Evolutionary conservation across 2,329 filamentous ascomycete genomes (phyloP), one percentile per base, ranked within the genome.

Genomic region (Emergomyces africanus): DNA sequence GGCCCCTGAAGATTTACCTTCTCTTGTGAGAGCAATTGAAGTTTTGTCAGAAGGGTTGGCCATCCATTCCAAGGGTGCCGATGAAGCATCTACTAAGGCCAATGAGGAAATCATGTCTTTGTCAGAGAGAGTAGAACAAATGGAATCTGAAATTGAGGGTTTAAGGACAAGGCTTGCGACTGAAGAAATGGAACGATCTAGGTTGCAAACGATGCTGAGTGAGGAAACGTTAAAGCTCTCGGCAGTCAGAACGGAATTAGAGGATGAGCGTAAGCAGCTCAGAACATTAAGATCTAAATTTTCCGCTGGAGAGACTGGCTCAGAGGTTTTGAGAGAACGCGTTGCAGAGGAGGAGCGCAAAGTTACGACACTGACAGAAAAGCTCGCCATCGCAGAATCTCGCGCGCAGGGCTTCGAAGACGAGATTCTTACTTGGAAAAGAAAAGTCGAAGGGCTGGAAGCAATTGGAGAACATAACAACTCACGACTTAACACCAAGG

Each of bases 301-400:
- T 68, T 83, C 87, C 1, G 87, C 91, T 63, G 90, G 89, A 18
- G 89, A 94, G 71, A 90, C 85, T 2, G 90, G 90, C 5, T 90
- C 89, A 0, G 89, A 91, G 71, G 84, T 83, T 33, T 75, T 96
- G 58, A 84, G 88, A 59, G 86, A 86, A 71, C 83, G 85, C 58
- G 79, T 95, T 3, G 83, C 86, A 48, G 87, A 89, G 60, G 86
- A 90, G 66, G 89, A 95, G 71, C 78, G 77, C 60, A 88, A 84
- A 70, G 81, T 89, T 3, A 81, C 81, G 25, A 79, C 78, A 14
- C 74, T 95, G 33, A 81, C 83, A 1, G 83, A 89, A 65, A 83
- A 89, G 66, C 78, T 95, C 23, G 85, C 86, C 2, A 83, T 86
- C 57, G 82, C 84, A n/a, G 85, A 88, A 66, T 87, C 87, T n/a